Percentiles rank a stretch among this genome's conserved stretches.
Evolutionary conservation across 2,329 filamentous ascomycete genomes (phyloP).

Genomic region (Aureobasidium melanogenum): DNA sequence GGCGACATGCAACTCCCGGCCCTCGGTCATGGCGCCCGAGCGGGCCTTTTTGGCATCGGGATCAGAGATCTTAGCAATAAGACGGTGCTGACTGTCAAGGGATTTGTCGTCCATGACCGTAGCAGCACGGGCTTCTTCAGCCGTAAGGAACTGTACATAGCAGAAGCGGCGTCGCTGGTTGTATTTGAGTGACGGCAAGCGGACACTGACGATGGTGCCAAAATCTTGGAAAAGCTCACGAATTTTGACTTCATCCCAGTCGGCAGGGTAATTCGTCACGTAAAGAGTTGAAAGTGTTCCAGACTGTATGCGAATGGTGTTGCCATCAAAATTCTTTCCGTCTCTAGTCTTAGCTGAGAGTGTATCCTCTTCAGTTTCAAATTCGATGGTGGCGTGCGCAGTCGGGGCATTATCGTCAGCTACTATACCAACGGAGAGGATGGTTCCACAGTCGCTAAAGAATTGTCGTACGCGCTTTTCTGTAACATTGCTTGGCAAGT

Average conservation of each 20-base stretch:
- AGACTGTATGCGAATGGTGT: constrained; percentile 63
- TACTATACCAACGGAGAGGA: constrained; percentile 66
- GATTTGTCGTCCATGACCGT: constrained; percentile 62
- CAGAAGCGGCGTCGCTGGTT: constrained; percentile 88
- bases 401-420: constrained; percentile 54
- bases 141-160: constrained; percentile 79
- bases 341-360: constrained; percentile 72
- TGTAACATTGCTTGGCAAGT: constrained; percentile 61
- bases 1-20: constrained; percentile 75
- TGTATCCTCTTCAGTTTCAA: constrained; percentile 71
- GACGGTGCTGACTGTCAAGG: constrained; percentile 58
- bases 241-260: constrained; percentile 63
- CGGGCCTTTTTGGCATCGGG: constrained; percentile 69
- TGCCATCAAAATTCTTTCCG: constrained; percentile 67
- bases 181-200: constrained; percentile 84
- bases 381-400: constrained; percentile 72
- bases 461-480: constrained; percentile 75
- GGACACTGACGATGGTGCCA: constrained; percentile 74
- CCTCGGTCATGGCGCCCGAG: constrained; percentile 73
- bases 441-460: constrained; percentile 81
- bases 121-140: constrained; percentile 57
- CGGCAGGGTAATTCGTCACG: constrained; percentile 80
- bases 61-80: constrained; percentile 77
- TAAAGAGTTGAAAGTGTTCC: constrained; percentile 76
- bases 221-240: constrained; percentile 61